Base-by-base conservation (phyloP, 345 rosid genomes). In the Eucalyptus curtisii region DNA sequence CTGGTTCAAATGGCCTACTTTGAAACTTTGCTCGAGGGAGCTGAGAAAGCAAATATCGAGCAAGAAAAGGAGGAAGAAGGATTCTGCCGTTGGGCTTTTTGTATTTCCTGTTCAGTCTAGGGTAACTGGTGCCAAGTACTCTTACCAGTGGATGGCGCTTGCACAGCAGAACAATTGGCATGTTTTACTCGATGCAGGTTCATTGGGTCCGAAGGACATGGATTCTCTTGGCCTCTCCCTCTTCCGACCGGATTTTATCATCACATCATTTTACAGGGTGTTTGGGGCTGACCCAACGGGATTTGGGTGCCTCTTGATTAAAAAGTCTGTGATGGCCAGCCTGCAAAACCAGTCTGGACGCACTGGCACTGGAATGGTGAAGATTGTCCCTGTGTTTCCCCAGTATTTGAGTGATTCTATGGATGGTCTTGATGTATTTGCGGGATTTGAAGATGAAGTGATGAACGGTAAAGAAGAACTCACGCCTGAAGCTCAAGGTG, bases 81-180 rank as follows among this genome's bases (percentile, higher is more conserved):
- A 95, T 89, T 93, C 94, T 3, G 97, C 99, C 6, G 93, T 91
- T 66, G 99, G 99, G 68, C 91, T 96, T 80, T 96, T 96, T 87
- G 98, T 95, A 86, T 96, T 96, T 90, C 98, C 98, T 80, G 98
- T 94, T 85, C 98, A 96, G 92, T 96, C 98, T 88, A 91, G 98
- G 79, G 98, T 95, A 31, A 94, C 96, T 2, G 97, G 98, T 52
- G 94, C 97, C 33, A 96, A 96, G 95, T 96, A 95, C 91, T 96
- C 98, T 89, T 96, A 95, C 90, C 97, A 96, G 90, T 96, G 98
- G 98, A 95, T 96, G 98, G 94, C 97, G 47, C 91, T 94, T 84
- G 97, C 98, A 61, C 98, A 96, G 88, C 98, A 96, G 91, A 95
- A 95, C 90, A 92, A 95, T 88, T 96, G 96, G 98, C 98, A 96